Conservation (phyloP, 371 early-diverging fungal genomes). For the Haplosporangium sp. region DNA sequence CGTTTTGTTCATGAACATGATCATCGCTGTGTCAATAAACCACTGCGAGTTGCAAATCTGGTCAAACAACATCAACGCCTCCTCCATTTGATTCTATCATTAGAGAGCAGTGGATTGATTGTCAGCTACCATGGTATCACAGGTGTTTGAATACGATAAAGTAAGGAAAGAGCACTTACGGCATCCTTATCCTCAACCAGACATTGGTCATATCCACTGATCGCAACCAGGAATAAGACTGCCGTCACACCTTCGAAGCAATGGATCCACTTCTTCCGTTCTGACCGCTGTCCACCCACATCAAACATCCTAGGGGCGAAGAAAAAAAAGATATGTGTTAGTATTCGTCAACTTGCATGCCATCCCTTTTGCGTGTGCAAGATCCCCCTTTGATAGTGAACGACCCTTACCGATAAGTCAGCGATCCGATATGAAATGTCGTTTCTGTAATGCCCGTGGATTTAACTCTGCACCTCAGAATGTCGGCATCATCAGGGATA, state of each 20-base stretch:
- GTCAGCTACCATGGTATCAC: too few relatives aligned
- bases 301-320: conserved; percentile 93
- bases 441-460: conserved; percentile 92
- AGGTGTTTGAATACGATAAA: too few relatives aligned
- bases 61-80: conserved; percentile 94
- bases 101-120: background rate
- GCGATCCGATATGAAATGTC: conserved; percentile 79
- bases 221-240: conserved; percentile 93
- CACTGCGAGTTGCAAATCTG: conserved; percentile 95
- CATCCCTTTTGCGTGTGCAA: too few relatives aligned
- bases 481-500: conserved; percentile 89
- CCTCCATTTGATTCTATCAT: conserved; percentile 81
- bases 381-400: too few relatives aligned
- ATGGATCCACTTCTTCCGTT: conserved; percentile 96
- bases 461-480: conserved; percentile 84
- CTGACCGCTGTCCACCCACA: conserved; percentile 94
- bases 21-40: conserved; percentile 93
- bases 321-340: too few relatives aligned
- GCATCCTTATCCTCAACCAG: conserved; percentile 92
- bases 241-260: conserved; percentile 96
- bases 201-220: conserved; percentile 94
- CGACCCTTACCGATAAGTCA: conserved; percentile 80
- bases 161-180: too few relatives aligned
- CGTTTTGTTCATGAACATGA: conserved; percentile 96
- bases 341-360: too few relatives aligned